These are phyloP conservation scores for Crithidia fasciculata DNA, from an alignment of 208 protist species.

Conservation along the genomic window DNA sequence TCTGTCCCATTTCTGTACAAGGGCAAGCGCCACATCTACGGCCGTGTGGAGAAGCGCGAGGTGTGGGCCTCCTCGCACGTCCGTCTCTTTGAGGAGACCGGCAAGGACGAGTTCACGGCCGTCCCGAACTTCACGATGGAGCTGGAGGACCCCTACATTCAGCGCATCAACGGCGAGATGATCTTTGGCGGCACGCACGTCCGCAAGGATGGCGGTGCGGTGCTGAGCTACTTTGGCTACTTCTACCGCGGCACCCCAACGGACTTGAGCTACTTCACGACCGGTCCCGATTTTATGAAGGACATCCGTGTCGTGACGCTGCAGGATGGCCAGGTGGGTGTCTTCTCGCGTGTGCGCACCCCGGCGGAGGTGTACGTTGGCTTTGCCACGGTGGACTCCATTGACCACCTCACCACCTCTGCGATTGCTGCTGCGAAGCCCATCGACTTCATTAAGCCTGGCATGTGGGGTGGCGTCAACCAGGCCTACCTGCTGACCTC, in stretches of 20 bases:
- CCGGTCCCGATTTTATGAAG: conserved; percentile 65
- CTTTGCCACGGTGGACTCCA: conserved; percentile 55
- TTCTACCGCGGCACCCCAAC: conserved; percentile 53
- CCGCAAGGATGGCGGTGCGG: conserved; percentile 35
- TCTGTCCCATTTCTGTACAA: conserved; percentile 61
- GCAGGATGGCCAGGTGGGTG: conserved; percentile 50
- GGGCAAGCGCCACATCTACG: conserved; percentile 60
- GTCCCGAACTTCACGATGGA: conserved; percentile 43
- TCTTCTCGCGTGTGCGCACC: conserved; percentile 52
- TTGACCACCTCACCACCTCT: conserved; percentile 48
- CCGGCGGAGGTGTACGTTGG: conserved; percentile 58
- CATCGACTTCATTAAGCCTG: conserved; percentile 54
- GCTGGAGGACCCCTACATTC: conserved; percentile 56
- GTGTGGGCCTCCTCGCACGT: conserved; percentile 59
- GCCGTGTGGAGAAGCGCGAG: conserved; percentile 50
- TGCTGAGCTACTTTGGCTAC: conserved; percentile 57
- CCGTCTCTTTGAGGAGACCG: conserved; percentile 59
- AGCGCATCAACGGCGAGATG: conserved; percentile 49
- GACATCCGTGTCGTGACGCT: conserved; percentile 56
- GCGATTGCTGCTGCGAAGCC: conserved; percentile 49
- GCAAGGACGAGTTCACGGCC: conserved; percentile 60
- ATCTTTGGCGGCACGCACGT: conserved; percentile 59
- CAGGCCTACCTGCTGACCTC: conserved; percentile 63
- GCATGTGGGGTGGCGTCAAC: conserved; percentile 69
- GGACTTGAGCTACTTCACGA: conserved; percentile 46